Evolutionary conservation across 2,329 filamentous ascomycete species (phyloP).

Genomic region (Fusarium xyrophilum): DNA sequence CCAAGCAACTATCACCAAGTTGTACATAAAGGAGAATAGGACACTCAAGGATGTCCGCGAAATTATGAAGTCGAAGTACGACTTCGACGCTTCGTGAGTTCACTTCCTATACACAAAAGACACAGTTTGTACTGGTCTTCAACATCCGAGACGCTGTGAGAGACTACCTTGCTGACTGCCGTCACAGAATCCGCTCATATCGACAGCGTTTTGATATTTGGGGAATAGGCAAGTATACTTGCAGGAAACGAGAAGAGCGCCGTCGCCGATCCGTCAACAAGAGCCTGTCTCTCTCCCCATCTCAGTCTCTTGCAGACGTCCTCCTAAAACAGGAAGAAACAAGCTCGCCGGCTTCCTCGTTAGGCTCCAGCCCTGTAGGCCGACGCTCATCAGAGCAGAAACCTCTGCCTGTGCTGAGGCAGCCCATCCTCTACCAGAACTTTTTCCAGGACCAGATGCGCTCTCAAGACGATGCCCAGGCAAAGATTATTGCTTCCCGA

Average conservation of each 20-base stretch:
- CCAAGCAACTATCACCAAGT: conserved; percentile 45
- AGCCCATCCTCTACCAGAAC: not conserved
- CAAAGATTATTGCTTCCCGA: conserved; percentile 11
- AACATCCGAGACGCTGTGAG: not conserved
- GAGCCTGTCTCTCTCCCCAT: conserved; percentile 26
- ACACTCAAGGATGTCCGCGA: conserved; percentile 51
- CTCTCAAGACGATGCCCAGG: not conserved
- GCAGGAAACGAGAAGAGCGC: conserved; percentile 43
- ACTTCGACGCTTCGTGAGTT: conserved; percentile 53
- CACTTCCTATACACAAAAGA: too few species aligned
- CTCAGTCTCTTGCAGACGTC: conserved; percentile 16
- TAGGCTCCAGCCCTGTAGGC: conserved; percentile 9
- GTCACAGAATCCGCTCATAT: conserved; percentile 52
- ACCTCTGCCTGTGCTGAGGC: conserved; percentile 20
- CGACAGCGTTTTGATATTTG: conserved; percentile 56
- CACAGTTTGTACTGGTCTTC: not conserved
- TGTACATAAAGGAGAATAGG: conserved; percentile 51
- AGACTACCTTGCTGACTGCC: not conserved
- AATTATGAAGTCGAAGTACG: conserved; percentile 50
- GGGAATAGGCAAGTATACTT: conserved; percentile 57
- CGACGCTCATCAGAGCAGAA: conserved; percentile 31
- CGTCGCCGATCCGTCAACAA: conserved; percentile 20
- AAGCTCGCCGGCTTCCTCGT: conserved; percentile 13
- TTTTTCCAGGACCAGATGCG: conserved; percentile 13
- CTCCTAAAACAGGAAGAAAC: not conserved